Percentiles rank a stretch among this genome's conserved stretches.
phyloP scores from a whole-genome alignment of 2,329 filamentous ascomycete genomes.

The Mollisiaceae sp. region DNA sequence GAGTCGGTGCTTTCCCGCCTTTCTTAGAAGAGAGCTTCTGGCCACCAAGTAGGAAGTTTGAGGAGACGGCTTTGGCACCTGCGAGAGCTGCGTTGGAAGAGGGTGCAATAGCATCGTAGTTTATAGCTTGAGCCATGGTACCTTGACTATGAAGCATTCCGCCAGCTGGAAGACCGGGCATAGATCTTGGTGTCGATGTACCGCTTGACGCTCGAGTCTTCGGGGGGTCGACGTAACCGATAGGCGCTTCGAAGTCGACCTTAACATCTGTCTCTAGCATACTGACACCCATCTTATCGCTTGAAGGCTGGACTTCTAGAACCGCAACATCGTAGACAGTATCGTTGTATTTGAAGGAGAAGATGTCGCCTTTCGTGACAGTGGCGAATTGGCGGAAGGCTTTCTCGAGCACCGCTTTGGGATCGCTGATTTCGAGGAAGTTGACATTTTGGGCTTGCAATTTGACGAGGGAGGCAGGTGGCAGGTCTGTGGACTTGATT shows the following conservation, averaged over 20 bases:
- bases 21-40: slow-evolving; percentile 87
- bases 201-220: slow-evolving; percentile 60
- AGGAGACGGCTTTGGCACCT: slow-evolving; percentile 67
- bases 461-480: slow-evolving; percentile 91
- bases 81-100: slow-evolving; percentile 68
- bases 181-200: slow-evolving; percentile 83
- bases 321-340: slow-evolving; percentile 92
- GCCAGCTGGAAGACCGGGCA: slow-evolving; percentile 66
- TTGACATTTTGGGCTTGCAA: slow-evolving; percentile 91
- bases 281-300: slow-evolving; percentile 82
- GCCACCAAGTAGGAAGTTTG: slow-evolving; percentile 80
- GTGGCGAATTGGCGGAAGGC: slow-evolving; percentile 96
- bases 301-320: slow-evolving; percentile 87
- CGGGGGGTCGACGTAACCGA: slow-evolving; percentile 90
- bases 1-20: slow-evolving; percentile 73
- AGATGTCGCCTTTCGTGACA: slow-evolving; percentile 89
- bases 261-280: slow-evolving; percentile 96
- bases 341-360: slow-evolving; percentile 97
- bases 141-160: slow-evolving; percentile 83
- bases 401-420: slow-evolving; percentile 95
- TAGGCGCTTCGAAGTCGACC: slow-evolving; percentile 92
- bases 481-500: slow-evolving; percentile 91
- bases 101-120: slow-evolving; percentile 89
- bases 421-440: slow-evolving; percentile 96
- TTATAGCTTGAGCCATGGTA: slow-evolving; percentile 97